phyloP scores from a whole-genome alignment of 768 basidiomycete genomes.

The Panellus pusillus region DNA sequence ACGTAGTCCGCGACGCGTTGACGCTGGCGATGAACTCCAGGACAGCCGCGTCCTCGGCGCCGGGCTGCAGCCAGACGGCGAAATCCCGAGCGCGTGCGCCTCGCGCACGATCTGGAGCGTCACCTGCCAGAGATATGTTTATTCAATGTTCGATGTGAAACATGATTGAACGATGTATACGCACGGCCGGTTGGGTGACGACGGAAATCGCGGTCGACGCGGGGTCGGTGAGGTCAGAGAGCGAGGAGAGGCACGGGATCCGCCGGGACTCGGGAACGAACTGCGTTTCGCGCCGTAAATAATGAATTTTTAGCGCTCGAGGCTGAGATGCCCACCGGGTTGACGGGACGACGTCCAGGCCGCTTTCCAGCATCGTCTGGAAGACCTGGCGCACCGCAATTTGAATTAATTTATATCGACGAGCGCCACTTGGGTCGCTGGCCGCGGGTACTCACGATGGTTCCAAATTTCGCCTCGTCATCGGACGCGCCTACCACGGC shows the following conservation, averaged over 20 bases:
- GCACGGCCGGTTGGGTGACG: slow-evolving; percentile 52
- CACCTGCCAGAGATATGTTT: slow-evolving; percentile 33
- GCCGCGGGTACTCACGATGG: slow-evolving; percentile 8
- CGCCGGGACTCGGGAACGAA: slow-evolving; percentile 41
- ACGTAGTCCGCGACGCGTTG: slow-evolving; percentile 1
- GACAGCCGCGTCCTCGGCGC: slow-evolving; percentile 51
- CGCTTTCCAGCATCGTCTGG: too few relatives aligned
- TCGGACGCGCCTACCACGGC: slow-evolving; percentile 61
- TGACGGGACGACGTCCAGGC: too few relatives aligned
- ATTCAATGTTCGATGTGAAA: not conserved
- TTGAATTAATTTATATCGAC: not conserved
- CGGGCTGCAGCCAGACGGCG: slow-evolving; percentile 67
- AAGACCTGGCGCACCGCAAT: not conserved
- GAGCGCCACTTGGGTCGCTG: not conserved
- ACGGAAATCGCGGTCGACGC: slow-evolving; percentile 52
- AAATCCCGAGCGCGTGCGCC: slow-evolving; percentile 45
- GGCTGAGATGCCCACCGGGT: too few relatives aligned
- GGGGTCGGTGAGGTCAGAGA: slow-evolving; percentile 44
- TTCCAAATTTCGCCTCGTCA: slow-evolving; percentile 43
- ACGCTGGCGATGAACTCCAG: slow-evolving; percentile 13
- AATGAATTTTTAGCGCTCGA: not conserved
- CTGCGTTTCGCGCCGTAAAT: not conserved
- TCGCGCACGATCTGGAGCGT: slow-evolving; percentile 50
- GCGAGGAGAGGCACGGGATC: slow-evolving; percentile 37
- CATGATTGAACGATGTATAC: not conserved